A percentile compares a stretch with the other conserved stretches of the same genome.
Conservation (phyloP, 2,329 filamentous ascomycete genomes). For the Colletotrichum orchidophilum region DNA sequence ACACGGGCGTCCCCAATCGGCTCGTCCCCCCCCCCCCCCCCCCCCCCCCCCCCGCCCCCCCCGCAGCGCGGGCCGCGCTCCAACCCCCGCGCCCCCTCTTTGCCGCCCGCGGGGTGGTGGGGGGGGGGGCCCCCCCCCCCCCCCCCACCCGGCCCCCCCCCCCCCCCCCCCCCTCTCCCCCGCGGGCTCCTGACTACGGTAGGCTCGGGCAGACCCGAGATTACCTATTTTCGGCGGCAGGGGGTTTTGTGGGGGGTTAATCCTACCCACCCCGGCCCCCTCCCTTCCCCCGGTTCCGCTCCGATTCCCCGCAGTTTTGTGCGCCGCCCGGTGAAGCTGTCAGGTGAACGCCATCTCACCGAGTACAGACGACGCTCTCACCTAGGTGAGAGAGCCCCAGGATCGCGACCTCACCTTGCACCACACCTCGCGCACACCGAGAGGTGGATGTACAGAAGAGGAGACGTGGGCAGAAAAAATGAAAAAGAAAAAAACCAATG, state of each 20-base stretch:
- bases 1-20: too few species aligned
- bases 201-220: not conserved
- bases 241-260: not conserved
- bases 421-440: conserved; percentile 5
- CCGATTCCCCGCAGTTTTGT: not conserved
- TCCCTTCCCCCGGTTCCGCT: not conserved
- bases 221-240: not conserved
- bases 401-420: not conserved
- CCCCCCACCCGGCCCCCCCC: too few species aligned
- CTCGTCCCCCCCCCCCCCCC: too few species aligned
- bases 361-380: not conserved
- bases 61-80: too few species aligned
- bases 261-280: too few species aligned
- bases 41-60: too few species aligned
- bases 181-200: not conserved
- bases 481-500: too few species aligned
- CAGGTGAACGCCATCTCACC: not conserved
- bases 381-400: not conserved
- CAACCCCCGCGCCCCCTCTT: too few species aligned
- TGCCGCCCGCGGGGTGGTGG: too few species aligned
- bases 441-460: too few species aligned
- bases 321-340: not conserved
- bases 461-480: not conserved
- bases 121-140: too few species aligned
- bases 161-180: not conserved